Base-by-base conservation (phyloP, 2,329 filamentous ascomycete genomes). In the Laburnicola sp. region DNA sequence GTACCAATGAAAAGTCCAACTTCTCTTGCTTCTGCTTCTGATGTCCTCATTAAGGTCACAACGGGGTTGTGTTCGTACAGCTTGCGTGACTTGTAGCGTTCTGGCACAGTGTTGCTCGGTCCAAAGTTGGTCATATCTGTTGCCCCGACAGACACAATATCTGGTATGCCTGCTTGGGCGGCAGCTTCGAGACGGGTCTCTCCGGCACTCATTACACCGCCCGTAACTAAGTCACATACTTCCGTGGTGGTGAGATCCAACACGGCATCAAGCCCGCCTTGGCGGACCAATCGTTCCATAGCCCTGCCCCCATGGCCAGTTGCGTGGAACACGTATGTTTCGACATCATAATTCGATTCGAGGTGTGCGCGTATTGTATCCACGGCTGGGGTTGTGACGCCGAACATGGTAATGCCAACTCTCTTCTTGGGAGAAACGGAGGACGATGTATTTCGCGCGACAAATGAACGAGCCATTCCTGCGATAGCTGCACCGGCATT, bases 241-340 rank as follows among this genome's bases (percentile, higher is more conserved):
- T 90, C 87, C 0, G 85, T 87, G 0, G 86, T 89, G 0, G 87
- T 89, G n/a, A 89, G 70, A 62, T 90, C 87, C 3, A 89, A 71
- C 0, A 89, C 79, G 0, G 82, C 86, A 60, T 88, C 84, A 1
- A 90, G 73, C n/a, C 75, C 71, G 0, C 76, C 76, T 58, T 86
- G 81, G 0, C 66, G 62, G 1, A 88, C 71, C 2, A 89, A 74
- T 0, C 83, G 75, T 64, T 89, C 87, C 86, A 89, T 86, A 0
- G 86, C 84, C 45, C 78, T 78, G 2, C 87, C 86, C 0, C 87
- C 87, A 10, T 84, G 78, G 0, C 86, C 86, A 0, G 86, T 89
- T 2, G 86, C 86, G 60, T 89, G 86, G 63, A 89, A 89, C 2
- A 88, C 76, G 57, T 83, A 86, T 2, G 81, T 77, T 57, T 88